Evolutionary conservation across 2,329 filamentous ascomycete species (phyloP).

Genomic region (Epichloe sibirici): DNA sequence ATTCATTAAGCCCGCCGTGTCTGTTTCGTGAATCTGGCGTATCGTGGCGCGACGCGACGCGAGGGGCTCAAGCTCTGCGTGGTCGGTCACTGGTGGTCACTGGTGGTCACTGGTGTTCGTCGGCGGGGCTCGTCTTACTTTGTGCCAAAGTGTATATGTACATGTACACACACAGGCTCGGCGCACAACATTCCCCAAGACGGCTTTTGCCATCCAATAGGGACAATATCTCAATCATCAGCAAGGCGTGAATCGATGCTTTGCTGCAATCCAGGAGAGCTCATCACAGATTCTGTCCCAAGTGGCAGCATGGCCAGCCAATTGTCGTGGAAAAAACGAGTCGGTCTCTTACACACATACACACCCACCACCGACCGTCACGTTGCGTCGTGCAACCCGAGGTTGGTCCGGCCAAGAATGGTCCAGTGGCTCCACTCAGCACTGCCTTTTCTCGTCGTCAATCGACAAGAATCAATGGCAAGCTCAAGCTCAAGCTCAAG

Average conservation of each 20-base stretch:
- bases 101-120: not conserved
- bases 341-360: not conserved
- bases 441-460: no score
- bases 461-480: no score
- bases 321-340: not conserved
- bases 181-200: no score
- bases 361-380: not conserved
- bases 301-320: not conserved
- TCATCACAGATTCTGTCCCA: not conserved
- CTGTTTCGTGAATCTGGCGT: conserved; percentile 30
- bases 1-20: conserved; percentile 29
- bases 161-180: no score
- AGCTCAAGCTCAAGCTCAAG: not conserved
- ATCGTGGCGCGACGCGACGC: conserved; percentile 16
- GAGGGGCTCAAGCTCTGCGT: not conserved
- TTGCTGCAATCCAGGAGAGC: no score
- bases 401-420: conserved; percentile 1
- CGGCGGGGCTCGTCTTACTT: conserved; percentile 1
- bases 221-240: not conserved
- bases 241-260: not conserved
- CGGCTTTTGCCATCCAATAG: not conserved
- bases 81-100: not conserved
- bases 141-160: not conserved
- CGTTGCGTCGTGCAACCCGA: not conserved
- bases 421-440: no score